These are phyloP conservation scores for Hirsutella thompsonii DNA, from an alignment of 2,329 filamentous ascomycete genomes.

Conservation along the genomic window DNA sequence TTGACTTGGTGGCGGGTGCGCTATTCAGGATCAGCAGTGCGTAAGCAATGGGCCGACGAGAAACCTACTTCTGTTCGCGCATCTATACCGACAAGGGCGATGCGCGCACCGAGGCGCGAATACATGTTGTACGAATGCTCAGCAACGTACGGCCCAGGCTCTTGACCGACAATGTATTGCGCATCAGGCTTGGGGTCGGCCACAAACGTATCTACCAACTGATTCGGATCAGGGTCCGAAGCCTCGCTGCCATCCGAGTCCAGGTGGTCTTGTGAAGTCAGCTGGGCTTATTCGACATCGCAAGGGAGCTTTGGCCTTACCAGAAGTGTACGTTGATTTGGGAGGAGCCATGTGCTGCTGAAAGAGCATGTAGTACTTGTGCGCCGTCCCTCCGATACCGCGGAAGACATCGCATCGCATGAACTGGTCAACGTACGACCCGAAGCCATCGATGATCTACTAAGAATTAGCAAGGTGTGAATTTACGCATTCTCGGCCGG, in stretches of 20 bases:
- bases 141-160: constrained; percentile 77
- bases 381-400: constrained; percentile 80
- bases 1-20: constrained; percentile 90
- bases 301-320: constrained; percentile 18
- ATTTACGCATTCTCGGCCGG: neutral
- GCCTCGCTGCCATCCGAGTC: constrained; percentile 15
- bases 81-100: constrained; percentile 81
- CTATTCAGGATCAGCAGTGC: constrained; percentile 14
- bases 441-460: constrained; percentile 82
- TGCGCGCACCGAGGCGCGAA: constrained; percentile 65
- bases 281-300: neutral
- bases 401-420: constrained; percentile 89
- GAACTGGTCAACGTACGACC: constrained; percentile 86
- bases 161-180: constrained; percentile 67
- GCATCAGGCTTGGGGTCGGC: constrained; percentile 40
- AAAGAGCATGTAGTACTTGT: constrained; percentile 98
- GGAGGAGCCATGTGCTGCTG: constrained; percentile 88
- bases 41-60: neutral
- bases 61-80: constrained; percentile 64
- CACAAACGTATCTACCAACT: constrained; percentile 66
- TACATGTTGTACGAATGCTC: constrained; percentile 82
- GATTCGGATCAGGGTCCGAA: constrained; percentile 52
- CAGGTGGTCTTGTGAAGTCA: constrained; percentile 6
- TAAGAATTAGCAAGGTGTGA: constrained; percentile 13
- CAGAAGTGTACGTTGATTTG: constrained; percentile 72